These are phyloP conservation scores for Coniella lustricola DNA, from an alignment of 2,329 filamentous ascomycete species.

Conservation along the genomic window DNA sequence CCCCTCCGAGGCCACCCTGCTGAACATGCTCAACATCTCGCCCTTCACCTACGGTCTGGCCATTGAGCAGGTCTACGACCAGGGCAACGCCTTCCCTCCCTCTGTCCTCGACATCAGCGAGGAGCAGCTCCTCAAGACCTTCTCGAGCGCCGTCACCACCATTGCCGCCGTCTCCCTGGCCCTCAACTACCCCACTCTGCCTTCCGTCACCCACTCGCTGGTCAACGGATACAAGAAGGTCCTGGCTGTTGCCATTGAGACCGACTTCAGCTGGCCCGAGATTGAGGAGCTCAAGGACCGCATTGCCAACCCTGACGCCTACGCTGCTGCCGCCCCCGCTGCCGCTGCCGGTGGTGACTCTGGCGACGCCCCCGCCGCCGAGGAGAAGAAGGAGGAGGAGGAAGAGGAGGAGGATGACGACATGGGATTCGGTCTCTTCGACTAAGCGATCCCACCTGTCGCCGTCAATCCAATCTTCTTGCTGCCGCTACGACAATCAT, in stretches of 20 bases:
- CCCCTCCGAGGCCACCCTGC: conserved; percentile 94
- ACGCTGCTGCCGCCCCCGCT: conserved; percentile 73
- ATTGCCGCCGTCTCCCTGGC: conserved; percentile 89
- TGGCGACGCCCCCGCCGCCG: conserved; percentile 42
- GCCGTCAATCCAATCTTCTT: neutral
- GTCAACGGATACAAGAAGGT: conserved; percentile 99
- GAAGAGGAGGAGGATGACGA: conserved; percentile 63
- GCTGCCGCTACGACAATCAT: conserved; percentile 8
- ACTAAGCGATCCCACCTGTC: conserved; percentile 7
- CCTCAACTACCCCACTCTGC: conserved; percentile 89
- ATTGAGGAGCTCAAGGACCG: conserved; percentile 99
- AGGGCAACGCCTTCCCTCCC: conserved; percentile 85
- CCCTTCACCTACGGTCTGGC: conserved; percentile 99
- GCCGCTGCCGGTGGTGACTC: conserved; percentile 47
- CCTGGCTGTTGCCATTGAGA: conserved; percentile 81
- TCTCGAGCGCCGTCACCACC: conserved; percentile 74
- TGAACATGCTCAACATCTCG: conserved; percentile 99
- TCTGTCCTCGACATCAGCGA: conserved; percentile 89
- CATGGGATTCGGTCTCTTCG: conserved; percentile 73
- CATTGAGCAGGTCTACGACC: conserved; percentile 93
- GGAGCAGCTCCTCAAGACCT: conserved; percentile 81
- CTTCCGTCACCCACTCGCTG: conserved; percentile 91
- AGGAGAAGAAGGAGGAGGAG: conserved; percentile 53
- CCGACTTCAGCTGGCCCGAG: conserved; percentile 88
- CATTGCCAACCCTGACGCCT: conserved; percentile 97